phyloP scores from a whole-genome alignment of 768 basidiomycete genomes.

The Kwoniella botswanensis region DNA sequence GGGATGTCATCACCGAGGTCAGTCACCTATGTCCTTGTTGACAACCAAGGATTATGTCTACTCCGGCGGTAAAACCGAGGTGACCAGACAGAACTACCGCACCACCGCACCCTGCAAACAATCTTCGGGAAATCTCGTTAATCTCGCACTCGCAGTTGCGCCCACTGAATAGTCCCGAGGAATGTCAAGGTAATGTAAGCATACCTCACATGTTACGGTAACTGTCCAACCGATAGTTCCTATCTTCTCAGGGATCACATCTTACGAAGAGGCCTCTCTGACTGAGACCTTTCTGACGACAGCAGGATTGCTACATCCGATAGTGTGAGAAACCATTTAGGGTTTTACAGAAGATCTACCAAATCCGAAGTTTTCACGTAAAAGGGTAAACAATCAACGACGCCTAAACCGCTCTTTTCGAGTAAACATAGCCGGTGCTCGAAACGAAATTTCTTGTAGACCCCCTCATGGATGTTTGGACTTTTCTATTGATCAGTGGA shows the following conservation, averaged over 20 bases:
- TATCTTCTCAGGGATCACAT: neutral
- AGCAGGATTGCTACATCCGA: no score
- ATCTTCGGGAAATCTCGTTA: neutral
- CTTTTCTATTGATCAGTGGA: neutral
- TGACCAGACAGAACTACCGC: no score
- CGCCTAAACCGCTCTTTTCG: no score
- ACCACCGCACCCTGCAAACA: neutral
- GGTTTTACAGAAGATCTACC: neutral
- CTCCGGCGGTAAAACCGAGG: no score
- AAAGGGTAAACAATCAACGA: neutral
- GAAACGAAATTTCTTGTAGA: neutral
- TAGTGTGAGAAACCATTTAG: neutral
- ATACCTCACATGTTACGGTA: neutral
- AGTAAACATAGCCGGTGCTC: neutral
- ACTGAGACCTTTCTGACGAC: no score
- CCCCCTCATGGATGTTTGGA: neutral
- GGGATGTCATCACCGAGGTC: no score
- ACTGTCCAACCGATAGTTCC: neutral
- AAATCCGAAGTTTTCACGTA: neutral
- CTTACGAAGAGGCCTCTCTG: no score
- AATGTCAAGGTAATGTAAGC: neutral
- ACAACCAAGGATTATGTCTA: no score
- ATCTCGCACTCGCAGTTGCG: neutral
- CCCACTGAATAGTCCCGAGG: neutral
- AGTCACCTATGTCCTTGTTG: no score